phyloP scores from a whole-genome alignment of 2,329 filamentous ascomycete genomes.

The Cladosporium sp. region DNA sequence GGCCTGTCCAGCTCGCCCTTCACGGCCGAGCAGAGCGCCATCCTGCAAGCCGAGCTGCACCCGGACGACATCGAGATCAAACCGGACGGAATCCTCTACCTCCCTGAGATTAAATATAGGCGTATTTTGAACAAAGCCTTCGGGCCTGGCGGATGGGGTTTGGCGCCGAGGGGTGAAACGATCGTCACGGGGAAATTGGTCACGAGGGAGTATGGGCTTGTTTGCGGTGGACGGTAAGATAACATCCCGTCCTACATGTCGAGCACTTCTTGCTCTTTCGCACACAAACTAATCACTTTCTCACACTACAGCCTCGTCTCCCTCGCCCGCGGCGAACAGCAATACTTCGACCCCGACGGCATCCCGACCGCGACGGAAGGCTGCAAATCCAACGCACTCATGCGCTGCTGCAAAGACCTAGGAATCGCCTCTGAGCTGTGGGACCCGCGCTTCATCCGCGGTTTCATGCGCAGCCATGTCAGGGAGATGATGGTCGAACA shows the following conservation, averaged over 20 bases:
- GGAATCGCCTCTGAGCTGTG: conserved; percentile 93
- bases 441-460: conserved; percentile 87
- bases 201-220: conserved; percentile 88
- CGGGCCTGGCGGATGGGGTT: conserved; percentile 91
- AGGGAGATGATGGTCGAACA: conserved; percentile 91
- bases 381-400: conserved; percentile 94
- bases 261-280: background rate
- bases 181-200: conserved; percentile 76
- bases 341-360: conserved; percentile 84
- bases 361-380: conserved; percentile 94
- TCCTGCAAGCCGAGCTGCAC: conserved; percentile 64
- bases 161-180: conserved; percentile 82
- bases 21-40: conserved; percentile 61
- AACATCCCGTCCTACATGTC: background rate
- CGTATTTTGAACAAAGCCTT: conserved; percentile 87
- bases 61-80: conserved; percentile 89
- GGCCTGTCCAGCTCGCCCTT: conserved; percentile 71
- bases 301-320: conserved; percentile 67
- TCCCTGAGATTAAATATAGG: conserved; percentile 97
- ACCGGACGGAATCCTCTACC: conserved; percentile 91
- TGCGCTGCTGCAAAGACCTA: conserved; percentile 97
- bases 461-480: conserved; percentile 70
- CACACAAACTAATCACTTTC: background rate
- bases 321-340: conserved; percentile 89
- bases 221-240: conserved; percentile 83